Base-by-base conservation (phyloP, 345 rosid species). In the Brassica napus region DNA sequence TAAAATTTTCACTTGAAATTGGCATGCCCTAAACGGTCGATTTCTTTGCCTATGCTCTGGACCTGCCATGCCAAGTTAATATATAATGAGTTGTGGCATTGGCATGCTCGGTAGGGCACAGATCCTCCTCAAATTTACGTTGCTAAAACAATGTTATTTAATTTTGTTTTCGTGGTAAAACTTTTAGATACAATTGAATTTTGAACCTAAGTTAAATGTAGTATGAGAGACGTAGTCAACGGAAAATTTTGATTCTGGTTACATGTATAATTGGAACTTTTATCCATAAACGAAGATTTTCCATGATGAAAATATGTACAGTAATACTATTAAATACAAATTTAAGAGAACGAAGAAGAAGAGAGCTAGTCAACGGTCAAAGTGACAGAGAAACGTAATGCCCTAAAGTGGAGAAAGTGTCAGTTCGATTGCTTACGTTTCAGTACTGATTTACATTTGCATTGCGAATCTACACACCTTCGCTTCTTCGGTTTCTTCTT, bases 301-400 rank as follows among this genome's bases (percentile, higher is more conserved):
- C 11, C 7, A 32, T 1, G 18, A 32, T 70, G 49, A 70, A 31
- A 21, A 69, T 6, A 75, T 24, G 7, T 3, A 14, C 6, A 72
- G 18, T n/a, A 74, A 6, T 28, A 23, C 24, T 23, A 60, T 16
- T 23, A 34, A 39, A 42, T 26, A 37, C 1, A 12, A 54, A 26
- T 26, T 12, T 64, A 34, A 18, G 44, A 52, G 21, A 52, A 52
- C 2, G 10, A 52, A 61, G 10, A 32, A 15, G 65, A 61, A 18
- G 73, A 75, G 47, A 65, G n/a, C n/a, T n/a, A n/a, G 83, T 79
- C 83, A 80, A 80, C 75, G 83, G 83, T 80, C 83, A 80, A 80
- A 80, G 83, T 74, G 74, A 80, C 75, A 80, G 79, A 74, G 71
- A 68, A 69, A 79, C 79, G 78, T 74, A 80, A 74, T 62, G 83